Evolutionary conservation across 1,139 yeast species (phyloP).

Genomic region (Zhuliangozyma parablackwelliae): DNA sequence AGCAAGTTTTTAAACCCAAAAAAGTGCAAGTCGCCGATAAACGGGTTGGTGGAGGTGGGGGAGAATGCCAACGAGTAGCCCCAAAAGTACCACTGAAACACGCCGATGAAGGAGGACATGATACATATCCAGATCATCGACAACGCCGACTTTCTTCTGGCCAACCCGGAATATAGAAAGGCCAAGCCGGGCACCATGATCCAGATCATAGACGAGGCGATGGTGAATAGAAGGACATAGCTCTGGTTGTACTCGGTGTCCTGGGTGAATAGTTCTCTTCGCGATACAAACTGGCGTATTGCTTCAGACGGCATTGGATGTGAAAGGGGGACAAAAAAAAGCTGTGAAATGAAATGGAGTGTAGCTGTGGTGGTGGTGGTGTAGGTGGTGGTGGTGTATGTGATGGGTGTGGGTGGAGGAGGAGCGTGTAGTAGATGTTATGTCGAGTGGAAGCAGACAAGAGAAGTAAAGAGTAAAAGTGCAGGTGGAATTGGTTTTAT

Average conservation of each 20-base stretch:
- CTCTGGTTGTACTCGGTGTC: constrained; percentile 41
- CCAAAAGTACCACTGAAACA: constrained; percentile 96
- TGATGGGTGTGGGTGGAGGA: not conserved
- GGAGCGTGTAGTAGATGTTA: not conserved
- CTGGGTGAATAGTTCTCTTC: constrained; percentile 34
- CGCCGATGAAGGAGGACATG: constrained; percentile 73
- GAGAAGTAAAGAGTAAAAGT: too few species aligned
- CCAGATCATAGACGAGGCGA: constrained; percentile 74
- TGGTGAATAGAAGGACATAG: constrained; percentile 40
- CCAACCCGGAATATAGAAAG: constrained; percentile 86
- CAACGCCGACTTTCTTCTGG: constrained; percentile 85
- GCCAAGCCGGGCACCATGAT: constrained; percentile 96
- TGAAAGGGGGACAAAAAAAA: not conserved
- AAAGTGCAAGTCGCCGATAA: constrained; percentile 78
- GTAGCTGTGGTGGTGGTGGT: not conserved
- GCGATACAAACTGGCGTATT: constrained; percentile 12
- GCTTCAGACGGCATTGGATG: constrained; percentile 3
- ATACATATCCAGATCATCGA: constrained; percentile 82
- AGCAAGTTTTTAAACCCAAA: constrained; percentile 77
- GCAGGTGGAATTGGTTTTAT: too few species aligned
- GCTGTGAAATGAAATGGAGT: not conserved
- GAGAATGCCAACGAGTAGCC: constrained; percentile 91
- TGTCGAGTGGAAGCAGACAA: too few species aligned
- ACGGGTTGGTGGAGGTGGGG: constrained; percentile 67
- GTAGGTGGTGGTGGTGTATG: not conserved